Percentiles rank a stretch among this genome's conserved stretches.
phyloP scores from a whole-genome alignment of 2,329 filamentous ascomycete species.

The Fusarium illudens region DNA sequence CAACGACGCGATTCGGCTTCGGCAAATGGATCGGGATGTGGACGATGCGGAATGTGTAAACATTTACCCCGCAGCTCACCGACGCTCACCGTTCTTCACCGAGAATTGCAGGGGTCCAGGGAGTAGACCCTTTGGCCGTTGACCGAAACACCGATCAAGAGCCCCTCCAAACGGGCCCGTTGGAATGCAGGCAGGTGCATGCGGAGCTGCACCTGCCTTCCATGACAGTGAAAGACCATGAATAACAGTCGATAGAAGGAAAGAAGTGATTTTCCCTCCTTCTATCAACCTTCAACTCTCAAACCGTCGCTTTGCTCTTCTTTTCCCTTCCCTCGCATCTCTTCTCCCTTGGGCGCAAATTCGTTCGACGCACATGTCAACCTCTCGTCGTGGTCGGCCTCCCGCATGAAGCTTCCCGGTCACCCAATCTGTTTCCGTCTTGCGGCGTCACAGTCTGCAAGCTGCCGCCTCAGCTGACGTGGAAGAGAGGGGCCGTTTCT shows the following conservation, averaged over 20 bases:
- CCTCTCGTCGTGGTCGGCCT: constrained; percentile 12
- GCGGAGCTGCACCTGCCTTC: neutral
- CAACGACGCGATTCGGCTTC: constrained; percentile 37
- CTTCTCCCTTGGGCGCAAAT: neutral
- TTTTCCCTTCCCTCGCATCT: neutral
- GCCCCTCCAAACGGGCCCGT: neutral
- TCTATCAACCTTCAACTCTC: neutral
- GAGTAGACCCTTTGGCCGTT: neutral
- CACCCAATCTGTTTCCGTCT: constrained; percentile 1
- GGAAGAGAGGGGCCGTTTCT: neutral
- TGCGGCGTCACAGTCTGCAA: neutral
- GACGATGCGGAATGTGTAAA: constrained; percentile 35
- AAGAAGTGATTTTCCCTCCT: neutral
- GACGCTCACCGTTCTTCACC: constrained; percentile 18
- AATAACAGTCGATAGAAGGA: neutral
- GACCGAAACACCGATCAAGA: neutral
- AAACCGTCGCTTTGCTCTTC: neutral
- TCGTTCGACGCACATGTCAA: neutral
- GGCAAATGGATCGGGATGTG: constrained; percentile 44
- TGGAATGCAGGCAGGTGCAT: neutral
- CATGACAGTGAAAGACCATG: neutral
- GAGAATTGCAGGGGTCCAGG: neutral
- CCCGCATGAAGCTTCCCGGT: constrained; percentile 16
- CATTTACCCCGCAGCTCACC: constrained; percentile 43
- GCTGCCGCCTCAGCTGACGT: neutral